Evolutionary conservation across 768 basidiomycete species (phyloP).

Genomic region (Suillus subluteus): DNA sequence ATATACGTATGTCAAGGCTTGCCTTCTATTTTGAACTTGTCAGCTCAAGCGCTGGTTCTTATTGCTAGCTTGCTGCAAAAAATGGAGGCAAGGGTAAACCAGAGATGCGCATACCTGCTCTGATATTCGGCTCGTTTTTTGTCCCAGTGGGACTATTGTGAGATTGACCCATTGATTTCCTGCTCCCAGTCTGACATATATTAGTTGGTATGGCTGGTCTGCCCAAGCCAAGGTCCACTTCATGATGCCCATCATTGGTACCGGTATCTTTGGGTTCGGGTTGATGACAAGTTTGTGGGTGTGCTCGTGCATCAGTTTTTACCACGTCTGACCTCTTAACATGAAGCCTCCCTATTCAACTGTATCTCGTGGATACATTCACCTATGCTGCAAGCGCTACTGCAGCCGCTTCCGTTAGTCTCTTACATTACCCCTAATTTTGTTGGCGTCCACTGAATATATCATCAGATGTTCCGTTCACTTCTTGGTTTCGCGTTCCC

Average conservation of each 20-base stretch:
- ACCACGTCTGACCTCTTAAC: constrained; percentile 10
- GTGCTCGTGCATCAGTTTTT: background rate
- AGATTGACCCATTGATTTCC: constrained; percentile 27
- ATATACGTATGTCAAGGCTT: constrained; percentile 40
- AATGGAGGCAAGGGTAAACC: constrained; percentile 71
- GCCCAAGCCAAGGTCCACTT: constrained; percentile 66
- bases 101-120: constrained; percentile 74
- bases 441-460: constrained; percentile 1
- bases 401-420: constrained; percentile 60
- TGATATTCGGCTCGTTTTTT: constrained; percentile 72
- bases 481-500: constrained; percentile 68
- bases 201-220: constrained; percentile 85
- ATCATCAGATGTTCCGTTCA: constrained; percentile 58
- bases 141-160: constrained; percentile 75
- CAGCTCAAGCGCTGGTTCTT: background rate
- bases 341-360: constrained; percentile 62
- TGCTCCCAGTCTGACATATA: constrained; percentile 9
- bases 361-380: constrained; percentile 76
- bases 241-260: constrained; percentile 76
- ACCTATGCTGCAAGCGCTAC: constrained; percentile 67
- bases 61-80: constrained; percentile 48
- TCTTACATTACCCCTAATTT: background rate
- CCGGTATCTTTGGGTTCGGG: constrained; percentile 62
- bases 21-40: background rate
- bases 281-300: constrained; percentile 65